These are phyloP conservation scores for Yamadazyma olivae DNA, from an alignment of 805 yeast species.

Conservation along the genomic window DNA sequence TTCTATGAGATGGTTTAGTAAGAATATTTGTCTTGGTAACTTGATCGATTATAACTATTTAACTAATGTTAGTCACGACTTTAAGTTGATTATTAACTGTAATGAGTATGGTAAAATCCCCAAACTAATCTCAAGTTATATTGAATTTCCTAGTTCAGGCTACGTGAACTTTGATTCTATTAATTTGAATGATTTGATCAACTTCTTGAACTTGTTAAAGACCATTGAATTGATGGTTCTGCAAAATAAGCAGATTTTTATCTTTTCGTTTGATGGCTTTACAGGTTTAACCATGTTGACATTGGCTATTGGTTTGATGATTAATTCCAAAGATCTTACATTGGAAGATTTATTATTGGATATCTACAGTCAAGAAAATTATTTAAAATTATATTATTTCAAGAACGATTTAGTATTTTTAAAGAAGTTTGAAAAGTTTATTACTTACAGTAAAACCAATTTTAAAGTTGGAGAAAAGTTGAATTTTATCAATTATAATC, in stretches of 20 bases:
- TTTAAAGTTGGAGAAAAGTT: slow-evolving; percentile 1
- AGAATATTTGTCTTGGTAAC: slow-evolving; percentile 29
- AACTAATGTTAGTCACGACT: slow-evolving; percentile 20
- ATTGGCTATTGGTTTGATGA: slow-evolving; percentile 15
- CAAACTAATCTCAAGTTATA: slow-evolving; percentile 24
- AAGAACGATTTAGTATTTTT: slow-evolving; percentile 27
- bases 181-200: slow-evolving; percentile 22
- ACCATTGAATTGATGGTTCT: slow-evolving; percentile 20
- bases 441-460: slow-evolving; percentile 14
- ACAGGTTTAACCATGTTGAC: slow-evolving; percentile 30
- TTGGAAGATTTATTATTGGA: slow-evolving; percentile 25
- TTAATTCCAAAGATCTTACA: slow-evolving; percentile 6
- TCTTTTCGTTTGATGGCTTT: slow-evolving; percentile 37
- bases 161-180: slow-evolving; percentile 18
- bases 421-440: slow-evolving; percentile 26
- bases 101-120: slow-evolving; percentile 51
- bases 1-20: slow-evolving; percentile 24
- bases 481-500: slow-evolving; percentile 11
- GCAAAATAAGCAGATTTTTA: slow-evolving; percentile 21
- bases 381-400: slow-evolving; percentile 26
- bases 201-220: slow-evolving; percentile 28
- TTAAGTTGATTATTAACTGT: slow-evolving; percentile 57
- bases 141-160: slow-evolving; percentile 35
- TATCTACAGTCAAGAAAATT: slow-evolving; percentile 10
- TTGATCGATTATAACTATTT: slow-evolving; percentile 25